Evolutionary conservation across 305 asterid genomes (phyloP).

Genomic region (Plantago coronopus): DNA sequence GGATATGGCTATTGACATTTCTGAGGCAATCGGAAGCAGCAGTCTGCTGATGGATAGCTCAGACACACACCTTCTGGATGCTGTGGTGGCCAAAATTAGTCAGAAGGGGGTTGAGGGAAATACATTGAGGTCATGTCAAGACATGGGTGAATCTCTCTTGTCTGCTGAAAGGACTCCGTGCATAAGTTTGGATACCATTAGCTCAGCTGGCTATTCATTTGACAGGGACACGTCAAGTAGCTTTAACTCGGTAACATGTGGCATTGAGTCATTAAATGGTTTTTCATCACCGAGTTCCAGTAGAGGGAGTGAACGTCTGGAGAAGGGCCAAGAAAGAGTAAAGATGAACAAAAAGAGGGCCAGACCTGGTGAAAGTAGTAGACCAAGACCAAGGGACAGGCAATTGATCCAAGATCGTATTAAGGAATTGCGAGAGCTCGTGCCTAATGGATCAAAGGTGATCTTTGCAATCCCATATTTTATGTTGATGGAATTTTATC

Average conservation of each 20-base stretch:
- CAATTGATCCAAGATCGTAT: slow-evolving; percentile 97
- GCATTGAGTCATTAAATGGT: slow-evolving; percentile 51
- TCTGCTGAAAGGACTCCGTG: slow-evolving; percentile 61
- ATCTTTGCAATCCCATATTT: slow-evolving; percentile 10
- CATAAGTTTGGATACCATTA: slow-evolving; percentile 51
- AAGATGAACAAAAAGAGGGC: slow-evolving; percentile 74
- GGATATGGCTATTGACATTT: slow-evolving; percentile 55
- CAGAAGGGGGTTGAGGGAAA: slow-evolving; percentile 34
- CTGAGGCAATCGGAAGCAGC: slow-evolving; percentile 54
- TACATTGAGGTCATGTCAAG: slow-evolving; percentile 40
- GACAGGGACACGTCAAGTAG: slow-evolving; percentile 58
- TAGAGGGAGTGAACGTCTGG: slow-evolving; percentile 64
- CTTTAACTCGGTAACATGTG: slow-evolving; percentile 57
- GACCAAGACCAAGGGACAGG: slow-evolving; percentile 98
- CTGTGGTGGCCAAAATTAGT: slow-evolving; percentile 77
- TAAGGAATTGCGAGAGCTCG: slow-evolving; percentile 88
- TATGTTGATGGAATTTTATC: slow-evolving; percentile 14
- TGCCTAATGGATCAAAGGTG: slow-evolving; percentile 94
- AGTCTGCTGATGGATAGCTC: slow-evolving; percentile 52
- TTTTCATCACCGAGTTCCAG: slow-evolving; percentile 69
- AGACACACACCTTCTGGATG: slow-evolving; percentile 77
- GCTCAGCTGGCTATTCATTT: slow-evolving; percentile 74
- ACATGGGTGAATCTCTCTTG: slow-evolving; percentile 44
- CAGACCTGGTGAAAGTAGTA: slow-evolving; percentile 86
- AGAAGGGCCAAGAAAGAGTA: slow-evolving; percentile 45